phyloP scores from a whole-genome alignment of 2,329 filamentous ascomycete species.

The Bertia moriformis region DNA sequence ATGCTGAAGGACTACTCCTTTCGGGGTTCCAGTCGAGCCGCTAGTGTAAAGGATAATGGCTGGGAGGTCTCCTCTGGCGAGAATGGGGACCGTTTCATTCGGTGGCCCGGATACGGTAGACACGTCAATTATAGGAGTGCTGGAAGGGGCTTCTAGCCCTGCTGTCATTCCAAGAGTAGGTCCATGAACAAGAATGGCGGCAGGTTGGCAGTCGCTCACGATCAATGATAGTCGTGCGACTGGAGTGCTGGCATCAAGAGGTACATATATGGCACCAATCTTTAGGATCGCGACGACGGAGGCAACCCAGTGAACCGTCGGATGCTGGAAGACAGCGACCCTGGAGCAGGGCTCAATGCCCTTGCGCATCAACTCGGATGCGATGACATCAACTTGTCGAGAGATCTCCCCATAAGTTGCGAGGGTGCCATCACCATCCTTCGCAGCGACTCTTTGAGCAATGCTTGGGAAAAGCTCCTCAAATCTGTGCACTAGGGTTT shows the following conservation, averaged over 20 bases:
- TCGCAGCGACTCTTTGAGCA: too few species aligned
- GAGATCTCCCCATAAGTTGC: background rate
- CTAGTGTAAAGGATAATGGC: slow-evolving; percentile 17
- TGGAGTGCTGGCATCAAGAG: slow-evolving; percentile 20
- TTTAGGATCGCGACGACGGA: slow-evolving; percentile 24
- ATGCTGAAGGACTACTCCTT: slow-evolving; percentile 21
- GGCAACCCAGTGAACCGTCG: slow-evolving; percentile 16
- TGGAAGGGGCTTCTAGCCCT: slow-evolving; percentile 13
- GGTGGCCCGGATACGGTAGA: background rate
- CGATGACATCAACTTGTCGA: background rate
- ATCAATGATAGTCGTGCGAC: slow-evolving; percentile 14
- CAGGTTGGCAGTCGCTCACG: slow-evolving; percentile 11
- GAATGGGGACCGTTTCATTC: background rate
- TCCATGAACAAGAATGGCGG: slow-evolving; percentile 12
- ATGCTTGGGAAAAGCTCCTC: too few species aligned
- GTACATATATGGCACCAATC: slow-evolving; percentile 21
- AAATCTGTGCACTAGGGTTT: too few species aligned
- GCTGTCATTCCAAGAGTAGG: slow-evolving; percentile 9
- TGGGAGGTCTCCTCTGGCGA: background rate
- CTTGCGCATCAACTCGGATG: too few species aligned
- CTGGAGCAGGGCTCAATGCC: too few species aligned
- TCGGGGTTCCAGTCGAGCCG: slow-evolving; percentile 19
- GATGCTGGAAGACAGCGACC: slow-evolving; percentile 23
- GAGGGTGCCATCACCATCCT: background rate
- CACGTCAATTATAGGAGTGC: slow-evolving; percentile 6